Evolutionary conservation across 169 alveolate species (phyloP).

Genomic region (Fabrea salina): DNA sequence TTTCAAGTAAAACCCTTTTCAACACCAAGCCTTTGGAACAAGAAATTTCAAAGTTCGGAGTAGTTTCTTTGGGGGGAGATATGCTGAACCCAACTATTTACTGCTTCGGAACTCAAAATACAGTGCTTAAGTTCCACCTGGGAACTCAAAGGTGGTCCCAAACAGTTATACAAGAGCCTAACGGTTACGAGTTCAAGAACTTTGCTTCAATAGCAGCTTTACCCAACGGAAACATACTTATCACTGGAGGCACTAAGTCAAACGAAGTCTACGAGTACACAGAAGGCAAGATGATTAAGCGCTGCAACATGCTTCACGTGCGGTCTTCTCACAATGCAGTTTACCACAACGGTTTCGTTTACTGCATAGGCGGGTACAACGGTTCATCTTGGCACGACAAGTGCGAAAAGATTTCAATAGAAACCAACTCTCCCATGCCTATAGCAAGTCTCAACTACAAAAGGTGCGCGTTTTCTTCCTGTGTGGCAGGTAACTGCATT

Average conservation of each 20-base stretch:
- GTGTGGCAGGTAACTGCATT: constrained; percentile 47
- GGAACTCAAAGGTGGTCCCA: constrained; percentile 3
- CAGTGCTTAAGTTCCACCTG: constrained; percentile 21
- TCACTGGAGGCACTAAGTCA: constrained; percentile 42
- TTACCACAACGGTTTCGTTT: constrained; percentile 33
- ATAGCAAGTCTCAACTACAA: constrained; percentile 54
- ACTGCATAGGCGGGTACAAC: constrained; percentile 37
- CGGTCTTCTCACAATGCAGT: constrained; percentile 35
- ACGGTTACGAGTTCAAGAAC: constrained; percentile 36
- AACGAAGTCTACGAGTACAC: constrained; percentile 32
- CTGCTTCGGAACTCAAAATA: constrained; percentile 32
- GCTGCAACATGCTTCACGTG: constrained; percentile 26
- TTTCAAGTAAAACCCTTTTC: background rate
- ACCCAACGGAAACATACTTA: constrained; percentile 33
- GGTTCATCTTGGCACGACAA: constrained; percentile 37
- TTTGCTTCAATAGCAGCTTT: constrained; percentile 28
- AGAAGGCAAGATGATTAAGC: constrained; percentile 23
- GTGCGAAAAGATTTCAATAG: constrained; percentile 30
- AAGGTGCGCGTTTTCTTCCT: constrained; percentile 63
- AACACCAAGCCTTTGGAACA: constrained; percentile 6
- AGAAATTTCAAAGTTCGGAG: constrained; percentile 28
- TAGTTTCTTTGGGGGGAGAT: background rate
- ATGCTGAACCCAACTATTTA: constrained; percentile 23
- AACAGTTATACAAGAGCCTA: constrained; percentile 13
- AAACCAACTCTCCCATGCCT: constrained; percentile 13